Evolutionary conservation across 2,329 filamentous ascomycete genomes (phyloP).

Genomic region (Ophiocordyceps camponoti-rufipedis): DNA sequence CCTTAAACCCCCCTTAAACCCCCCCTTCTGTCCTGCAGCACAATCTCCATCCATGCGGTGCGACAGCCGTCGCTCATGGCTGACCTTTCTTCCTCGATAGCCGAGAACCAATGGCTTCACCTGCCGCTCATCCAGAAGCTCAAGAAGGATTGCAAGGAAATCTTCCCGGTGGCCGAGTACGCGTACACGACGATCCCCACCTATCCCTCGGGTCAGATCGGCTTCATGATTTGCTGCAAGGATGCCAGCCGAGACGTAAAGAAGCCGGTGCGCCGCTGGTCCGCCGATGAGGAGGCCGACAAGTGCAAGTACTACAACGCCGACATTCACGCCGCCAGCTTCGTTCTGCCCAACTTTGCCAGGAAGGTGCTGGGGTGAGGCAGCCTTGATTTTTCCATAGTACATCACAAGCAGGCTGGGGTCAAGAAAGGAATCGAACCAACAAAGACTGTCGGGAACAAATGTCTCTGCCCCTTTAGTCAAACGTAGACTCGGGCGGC

Average conservation of each 20-base stretch:
- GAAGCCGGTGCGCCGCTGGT: conserved; percentile 68
- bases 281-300: conserved; percentile 75
- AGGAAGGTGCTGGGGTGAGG: conserved; percentile 34
- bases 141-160: conserved; percentile 90
- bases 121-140: conserved; percentile 82
- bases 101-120: conserved; percentile 99
- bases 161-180: conserved; percentile 97
- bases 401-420: too few species aligned
- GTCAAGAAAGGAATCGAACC: too few species aligned
- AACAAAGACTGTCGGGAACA: too few species aligned
- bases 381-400: too few species aligned
- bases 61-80: neutral
- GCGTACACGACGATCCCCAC: conserved; percentile 98
- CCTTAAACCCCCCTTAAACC: too few species aligned
- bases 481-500: conserved; percentile 1
- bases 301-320: conserved; percentile 95
- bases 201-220: conserved; percentile 97
- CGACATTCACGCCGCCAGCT: conserved; percentile 88
- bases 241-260: conserved; percentile 68
- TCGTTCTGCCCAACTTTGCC: conserved; percentile 86
- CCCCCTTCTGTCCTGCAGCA: neutral
- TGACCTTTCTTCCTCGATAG: conserved; percentile 25
- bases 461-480: too few species aligned
- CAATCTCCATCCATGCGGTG: too few species aligned
- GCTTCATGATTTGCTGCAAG: conserved; percentile 99